Percentiles rank a stretch among this genome's conserved stretches.
Conservation (phyloP, 1,284 basidiomycete species). For the Apiotrichum gamsii region DNA sequence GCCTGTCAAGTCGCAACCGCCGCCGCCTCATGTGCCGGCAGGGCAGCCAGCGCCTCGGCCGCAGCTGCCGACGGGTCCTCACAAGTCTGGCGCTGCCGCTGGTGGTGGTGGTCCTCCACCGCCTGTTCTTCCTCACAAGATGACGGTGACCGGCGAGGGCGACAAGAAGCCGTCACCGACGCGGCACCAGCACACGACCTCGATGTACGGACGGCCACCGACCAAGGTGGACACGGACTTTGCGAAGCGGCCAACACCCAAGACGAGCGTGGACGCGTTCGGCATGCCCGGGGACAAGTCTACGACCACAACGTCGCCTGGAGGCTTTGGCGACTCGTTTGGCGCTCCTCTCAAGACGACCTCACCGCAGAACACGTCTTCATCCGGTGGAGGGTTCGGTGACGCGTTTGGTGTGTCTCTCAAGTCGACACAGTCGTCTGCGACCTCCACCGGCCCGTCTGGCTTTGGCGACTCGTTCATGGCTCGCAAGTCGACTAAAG, state of each 20-base stretch:
- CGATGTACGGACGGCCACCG: neutral
- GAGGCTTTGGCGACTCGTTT: slow-evolving; percentile 36
- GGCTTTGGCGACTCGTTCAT: slow-evolving; percentile 16
- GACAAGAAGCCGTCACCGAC: neutral
- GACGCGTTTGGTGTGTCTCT: slow-evolving; percentile 26
- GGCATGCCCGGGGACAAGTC: slow-evolving; percentile 23
- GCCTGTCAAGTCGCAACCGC: slow-evolving; percentile 11
- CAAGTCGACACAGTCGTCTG: slow-evolving; percentile 4
- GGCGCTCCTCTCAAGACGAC: slow-evolving; percentile 5
- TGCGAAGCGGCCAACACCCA: neutral
- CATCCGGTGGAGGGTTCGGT: slow-evolving; percentile 25
- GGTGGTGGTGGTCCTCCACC: neutral
- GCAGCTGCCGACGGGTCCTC: too few relatives aligned
- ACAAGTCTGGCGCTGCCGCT: too few relatives aligned
- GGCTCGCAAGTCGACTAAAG: neutral
- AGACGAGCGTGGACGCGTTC: slow-evolving; percentile 30
- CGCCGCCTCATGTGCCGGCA: neutral
- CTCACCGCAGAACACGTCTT: neutral
- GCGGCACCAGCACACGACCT: too few relatives aligned
- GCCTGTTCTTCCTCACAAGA: neutral
- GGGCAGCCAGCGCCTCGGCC: too few relatives aligned
- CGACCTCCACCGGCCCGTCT: slow-evolving; percentile 8
- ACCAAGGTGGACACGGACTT: neutral
- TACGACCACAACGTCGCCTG: neutral
- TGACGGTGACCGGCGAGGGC: neutral